Evolutionary conservation across 257 asterid genomes (phyloP).

Genomic region (Datura wrightii): DNA sequence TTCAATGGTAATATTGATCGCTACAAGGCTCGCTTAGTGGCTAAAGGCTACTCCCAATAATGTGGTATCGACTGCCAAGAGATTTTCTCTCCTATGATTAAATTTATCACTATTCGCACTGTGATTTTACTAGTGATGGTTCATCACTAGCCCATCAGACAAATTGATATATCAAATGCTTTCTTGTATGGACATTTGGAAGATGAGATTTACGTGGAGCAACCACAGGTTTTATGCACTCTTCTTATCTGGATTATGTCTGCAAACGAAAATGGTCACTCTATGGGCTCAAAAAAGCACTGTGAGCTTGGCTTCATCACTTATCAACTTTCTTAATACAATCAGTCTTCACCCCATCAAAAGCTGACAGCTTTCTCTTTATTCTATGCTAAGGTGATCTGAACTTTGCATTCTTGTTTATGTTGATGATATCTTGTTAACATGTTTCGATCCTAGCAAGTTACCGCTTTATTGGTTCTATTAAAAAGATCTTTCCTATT

Average conservation of each 20-base stretch:
- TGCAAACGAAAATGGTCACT: background rate
- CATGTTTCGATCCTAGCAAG: background rate
- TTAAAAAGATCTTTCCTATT: background rate
- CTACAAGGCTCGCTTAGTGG: background rate
- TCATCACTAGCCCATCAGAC: background rate
- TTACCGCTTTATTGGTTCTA: background rate
- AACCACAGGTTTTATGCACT: background rate
- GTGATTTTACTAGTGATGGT: background rate
- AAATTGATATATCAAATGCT: background rate
- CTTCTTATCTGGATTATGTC: background rate
- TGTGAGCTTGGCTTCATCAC: background rate
- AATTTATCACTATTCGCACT: background rate
- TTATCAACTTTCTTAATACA: background rate
- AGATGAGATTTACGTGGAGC: background rate
- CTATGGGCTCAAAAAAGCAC: background rate
- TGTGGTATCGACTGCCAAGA: background rate
- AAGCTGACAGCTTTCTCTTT: background rate
- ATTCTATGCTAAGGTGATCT: background rate
- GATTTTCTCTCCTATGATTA: background rate
- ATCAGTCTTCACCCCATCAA: background rate
- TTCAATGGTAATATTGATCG: background rate
- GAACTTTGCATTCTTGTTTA: background rate
- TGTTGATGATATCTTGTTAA: background rate
- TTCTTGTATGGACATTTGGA: background rate
- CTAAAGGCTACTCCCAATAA: background rate